phyloP scores from a whole-genome alignment of 2,329 filamentous ascomycete species.

The Fusarium humuli region DNA sequence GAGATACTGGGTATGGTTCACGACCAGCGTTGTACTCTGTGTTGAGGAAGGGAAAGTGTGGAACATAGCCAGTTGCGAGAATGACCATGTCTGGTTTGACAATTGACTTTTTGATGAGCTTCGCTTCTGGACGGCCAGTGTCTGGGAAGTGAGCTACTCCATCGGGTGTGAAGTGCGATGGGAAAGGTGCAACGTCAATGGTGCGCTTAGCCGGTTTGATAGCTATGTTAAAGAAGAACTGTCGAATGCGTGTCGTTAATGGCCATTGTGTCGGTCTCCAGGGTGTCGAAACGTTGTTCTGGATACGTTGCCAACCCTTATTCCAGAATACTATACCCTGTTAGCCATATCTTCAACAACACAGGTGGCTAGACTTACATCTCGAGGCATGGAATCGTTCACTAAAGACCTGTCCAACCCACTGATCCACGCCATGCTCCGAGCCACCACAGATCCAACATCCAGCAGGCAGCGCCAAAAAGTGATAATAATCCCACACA shows the following conservation, averaged over 20 bases:
- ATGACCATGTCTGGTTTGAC: constrained; percentile 58
- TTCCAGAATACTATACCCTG: background rate
- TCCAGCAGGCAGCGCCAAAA: background rate
- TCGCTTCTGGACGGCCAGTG: constrained; percentile 26
- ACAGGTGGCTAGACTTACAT: background rate
- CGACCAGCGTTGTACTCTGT: background rate
- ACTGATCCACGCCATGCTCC: constrained; percentile 18
- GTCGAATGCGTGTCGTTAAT: background rate
- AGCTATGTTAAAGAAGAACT: background rate
- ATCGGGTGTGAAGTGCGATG: background rate
- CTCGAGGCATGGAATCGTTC: background rate
- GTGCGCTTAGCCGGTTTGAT: background rate
- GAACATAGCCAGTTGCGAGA: constrained; percentile 59
- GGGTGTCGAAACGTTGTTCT: background rate
- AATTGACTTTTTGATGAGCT: background rate
- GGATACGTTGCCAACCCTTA: background rate
- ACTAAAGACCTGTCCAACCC: constrained; percentile 32
- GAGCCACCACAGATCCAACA: background rate
- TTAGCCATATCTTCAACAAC: background rate
- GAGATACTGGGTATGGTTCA: constrained; percentile 55
- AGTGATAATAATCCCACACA: constrained; percentile 30
- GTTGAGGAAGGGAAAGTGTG: constrained; percentile 55
- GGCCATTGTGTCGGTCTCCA: constrained; percentile 1
- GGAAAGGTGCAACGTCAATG: background rate
- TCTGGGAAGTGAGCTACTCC: constrained; percentile 26